These are phyloP conservation scores for Lodderomyces orthopsilosis DNA, from an alignment of 1,139 yeast genomes.

Conservation along the genomic window DNA sequence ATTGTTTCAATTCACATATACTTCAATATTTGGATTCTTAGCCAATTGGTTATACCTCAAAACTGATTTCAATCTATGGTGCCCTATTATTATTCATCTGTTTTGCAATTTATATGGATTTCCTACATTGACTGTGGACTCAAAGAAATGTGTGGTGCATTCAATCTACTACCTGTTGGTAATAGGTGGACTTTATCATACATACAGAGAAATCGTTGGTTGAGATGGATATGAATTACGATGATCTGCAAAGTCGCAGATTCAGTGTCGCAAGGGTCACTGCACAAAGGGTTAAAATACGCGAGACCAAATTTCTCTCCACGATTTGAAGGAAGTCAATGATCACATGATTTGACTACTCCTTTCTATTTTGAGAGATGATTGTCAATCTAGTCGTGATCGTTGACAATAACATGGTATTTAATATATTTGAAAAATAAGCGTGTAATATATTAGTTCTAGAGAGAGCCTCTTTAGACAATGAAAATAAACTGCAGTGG, in stretches of 20 bases:
- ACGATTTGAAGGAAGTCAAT: not conserved
- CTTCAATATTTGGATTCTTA: conserved; percentile 76
- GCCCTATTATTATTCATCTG: conserved; percentile 62
- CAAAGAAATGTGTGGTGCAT: conserved; percentile 16
- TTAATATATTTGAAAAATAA: too few species aligned
- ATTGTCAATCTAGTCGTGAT: too few species aligned
- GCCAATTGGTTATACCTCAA: conserved; percentile 57
- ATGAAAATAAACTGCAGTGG: not conserved
- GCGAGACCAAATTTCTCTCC: not conserved
- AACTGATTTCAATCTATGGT: conserved; percentile 55
- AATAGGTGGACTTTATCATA: conserved; percentile 32
- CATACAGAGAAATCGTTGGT: conserved; percentile 1
- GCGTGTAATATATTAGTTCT: too few species aligned
- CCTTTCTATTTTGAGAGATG: too few species aligned
- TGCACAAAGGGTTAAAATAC: conserved; percentile 3
- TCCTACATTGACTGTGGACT: conserved; percentile 44
- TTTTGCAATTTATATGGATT: conserved; percentile 81
- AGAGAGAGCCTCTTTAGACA: too few species aligned
- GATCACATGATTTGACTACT: too few species aligned
- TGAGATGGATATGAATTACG: too few species aligned
- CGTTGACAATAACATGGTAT: too few species aligned
- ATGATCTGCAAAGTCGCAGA: too few species aligned
- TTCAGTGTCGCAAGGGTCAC: not conserved
- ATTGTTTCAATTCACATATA: conserved; percentile 63
- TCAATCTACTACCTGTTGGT: conserved; percentile 41